phyloP scores from a whole-genome alignment of 1,139 yeast species.

The Meyerozyma athensensis region DNA sequence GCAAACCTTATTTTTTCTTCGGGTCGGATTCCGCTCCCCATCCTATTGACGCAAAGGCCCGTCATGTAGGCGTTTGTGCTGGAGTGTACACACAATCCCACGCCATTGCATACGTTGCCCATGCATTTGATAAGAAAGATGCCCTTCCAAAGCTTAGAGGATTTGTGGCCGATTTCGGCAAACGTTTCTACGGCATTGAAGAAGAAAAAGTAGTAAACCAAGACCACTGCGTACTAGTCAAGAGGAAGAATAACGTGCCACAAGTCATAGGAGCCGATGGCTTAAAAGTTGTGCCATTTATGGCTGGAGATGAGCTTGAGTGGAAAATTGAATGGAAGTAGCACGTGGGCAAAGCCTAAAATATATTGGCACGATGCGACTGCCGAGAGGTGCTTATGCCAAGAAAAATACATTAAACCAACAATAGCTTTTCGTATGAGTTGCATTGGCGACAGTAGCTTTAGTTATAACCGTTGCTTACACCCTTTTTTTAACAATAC shows the following conservation, averaged over 20 bases:
- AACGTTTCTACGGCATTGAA: conserved; percentile 58
- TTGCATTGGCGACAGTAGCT: too few relatives aligned
- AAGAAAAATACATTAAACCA: too few relatives aligned
- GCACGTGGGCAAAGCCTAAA: too few relatives aligned
- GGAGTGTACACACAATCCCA: conserved; percentile 92
- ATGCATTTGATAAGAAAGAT: conserved; percentile 67
- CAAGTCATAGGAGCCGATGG: conserved; percentile 45
- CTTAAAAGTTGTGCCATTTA: conserved; percentile 79
- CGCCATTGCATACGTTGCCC: conserved; percentile 80
- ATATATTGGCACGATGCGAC: too few relatives aligned
- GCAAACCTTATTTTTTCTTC: conserved; percentile 88
- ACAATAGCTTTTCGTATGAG: too few relatives aligned
- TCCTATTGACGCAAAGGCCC: conserved; percentile 71
- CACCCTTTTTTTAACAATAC: too few relatives aligned
- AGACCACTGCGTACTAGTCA: conserved; percentile 50
- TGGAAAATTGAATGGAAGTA: conserved; percentile 79
- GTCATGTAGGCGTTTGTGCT: conserved; percentile 85
- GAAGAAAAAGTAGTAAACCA: conserved; percentile 30
- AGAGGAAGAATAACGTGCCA: conserved; percentile 53
- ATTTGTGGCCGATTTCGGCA: conserved; percentile 76
- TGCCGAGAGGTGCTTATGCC: too few relatives aligned
- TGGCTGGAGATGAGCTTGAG: conserved; percentile 67
- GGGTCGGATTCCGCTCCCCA: conserved; percentile 99
- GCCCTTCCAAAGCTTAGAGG: conserved; percentile 61
- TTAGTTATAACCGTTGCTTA: too few relatives aligned